Evolutionary conservation across 73 alveolate species (phyloP), one percentile per base, ranked within the genome.

Genomic region (Durusdinium trenchii): DNA sequence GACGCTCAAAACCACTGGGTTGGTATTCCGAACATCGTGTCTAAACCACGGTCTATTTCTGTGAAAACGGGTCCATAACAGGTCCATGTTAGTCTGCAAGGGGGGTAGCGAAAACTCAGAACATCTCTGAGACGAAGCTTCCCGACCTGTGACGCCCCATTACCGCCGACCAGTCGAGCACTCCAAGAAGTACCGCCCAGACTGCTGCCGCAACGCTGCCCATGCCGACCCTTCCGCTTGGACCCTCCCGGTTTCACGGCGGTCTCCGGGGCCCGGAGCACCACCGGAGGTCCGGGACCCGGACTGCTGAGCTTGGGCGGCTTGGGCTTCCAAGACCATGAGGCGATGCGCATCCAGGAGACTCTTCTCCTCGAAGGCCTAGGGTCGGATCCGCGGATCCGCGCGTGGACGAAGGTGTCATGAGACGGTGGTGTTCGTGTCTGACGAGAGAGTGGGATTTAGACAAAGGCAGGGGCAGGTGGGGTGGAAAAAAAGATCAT

Each of bases 291-390:
- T 62, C 62, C 32, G 69, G 69, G 69, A 0, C 54, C 86, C 42
- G 40, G 64, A 16, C 90, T 79, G 90, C 69, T 79, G 90, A 3
- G 90, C 45, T 43, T 90, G 96, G 46, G 57, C 57, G 7, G 86
- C 52, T 38, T 32, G 57, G 40, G 57, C 28, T 54, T 90, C 96
- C 87, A 90, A 35, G 43, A 64, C 30, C 45, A 57, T 46, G 35
- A 90, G 36, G 30, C 96, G 86, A 46, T 90, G 96, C 45, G 96
- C 42, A 16, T 90, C 96, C 57, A 78, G 43, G 54, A 61, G 30
- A 57, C 47, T 90, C 1, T 73, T 42, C 14, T 90, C 96, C 45
- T 90, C 87, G 42, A 90, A 3, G 75, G 48, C 96, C 96, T 90
- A 40, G 36, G 50, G 86, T 14, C 57, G 86, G 23, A 57, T 60